Base-by-base conservation (phyloP, 2,329 filamentous ascomycete genomes). In the Cryphonectria radicalis region DNA sequence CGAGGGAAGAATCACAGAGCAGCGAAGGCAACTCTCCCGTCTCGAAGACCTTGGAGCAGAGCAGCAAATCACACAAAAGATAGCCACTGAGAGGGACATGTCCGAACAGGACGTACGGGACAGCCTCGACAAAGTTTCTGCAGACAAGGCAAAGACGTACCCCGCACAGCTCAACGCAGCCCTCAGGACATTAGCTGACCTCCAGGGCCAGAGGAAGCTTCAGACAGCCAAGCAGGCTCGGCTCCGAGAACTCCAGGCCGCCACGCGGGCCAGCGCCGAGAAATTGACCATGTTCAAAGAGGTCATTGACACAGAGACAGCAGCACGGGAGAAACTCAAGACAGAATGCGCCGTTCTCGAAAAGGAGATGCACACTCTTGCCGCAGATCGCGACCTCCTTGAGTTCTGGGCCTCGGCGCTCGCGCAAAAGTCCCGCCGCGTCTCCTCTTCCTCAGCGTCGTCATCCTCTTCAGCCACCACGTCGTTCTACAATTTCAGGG, bases 371-470 rank as follows among this genome's bases (percentile, higher is more conserved):
- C 37, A 7, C 1, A 32, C 35, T 6, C 60, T 63, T 7, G 35
- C 60, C n/a, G 60, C 60, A n/a, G 60, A 63, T 37, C 60, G 60
- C 35, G 60, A 63, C 14, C 60, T 63, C 17, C 8, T 63, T 5
- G 60, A 63, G 2, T 63, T 63, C n/a, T 63, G 60, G 60, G 28
- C 35, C 32, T 63, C 60, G 6, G 60, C 60, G 4, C 60, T 63
- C 32, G 8, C 60, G 37, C 60, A 63, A 19, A 63, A 63, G 13
- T 3, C 32, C 35, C 60, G 35, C 5, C 60, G 60, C 19, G 19
- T 42, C 17, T 62, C 57, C 25, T 62, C 57, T 2, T 62, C 57
- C 32, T 32, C 32, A 32, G 32, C 32, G 8, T 57, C 53, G 22
- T 60, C 57, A 46, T 14, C 42, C n/a, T 63, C 59, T 28, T 62